phyloP scores from a whole-genome alignment of 192 early-diverging fungal genomes.

The Coemansia sp. region DNA sequence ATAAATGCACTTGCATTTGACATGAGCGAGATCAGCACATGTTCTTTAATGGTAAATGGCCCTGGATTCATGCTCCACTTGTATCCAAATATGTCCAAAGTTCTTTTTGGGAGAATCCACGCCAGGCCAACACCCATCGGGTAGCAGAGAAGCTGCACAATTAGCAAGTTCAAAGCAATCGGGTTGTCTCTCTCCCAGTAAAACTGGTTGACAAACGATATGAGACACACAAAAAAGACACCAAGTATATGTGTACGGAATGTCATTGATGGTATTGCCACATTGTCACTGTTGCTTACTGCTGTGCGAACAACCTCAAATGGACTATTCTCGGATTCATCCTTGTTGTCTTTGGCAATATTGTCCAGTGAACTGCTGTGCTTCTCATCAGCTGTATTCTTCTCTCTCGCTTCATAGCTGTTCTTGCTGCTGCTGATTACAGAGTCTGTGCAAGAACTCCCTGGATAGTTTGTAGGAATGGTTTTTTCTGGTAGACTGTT shows the following conservation, averaged over 20 bases:
- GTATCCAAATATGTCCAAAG: constrained; percentile 57
- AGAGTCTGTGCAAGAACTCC: constrained; percentile 24
- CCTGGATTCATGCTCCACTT: constrained; percentile 72
- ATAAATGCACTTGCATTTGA: constrained; percentile 70
- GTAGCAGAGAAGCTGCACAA: constrained; percentile 75
- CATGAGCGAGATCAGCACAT: constrained; percentile 82
- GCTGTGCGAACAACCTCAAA: constrained; percentile 71
- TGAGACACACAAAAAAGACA: constrained; percentile 62
- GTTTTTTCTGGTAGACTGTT: constrained; percentile 3
- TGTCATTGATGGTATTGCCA: constrained; percentile 66
- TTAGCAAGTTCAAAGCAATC: constrained; percentile 65
- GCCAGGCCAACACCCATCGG: constrained; percentile 72
- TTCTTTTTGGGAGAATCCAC: constrained; percentile 58
- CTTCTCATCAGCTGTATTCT: not conserved
- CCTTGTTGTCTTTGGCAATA: not conserved
- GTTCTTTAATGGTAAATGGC: constrained; percentile 87
- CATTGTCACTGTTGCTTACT: constrained; percentile 67
- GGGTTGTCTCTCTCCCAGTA: constrained; percentile 87
- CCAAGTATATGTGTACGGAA: constrained; percentile 73
- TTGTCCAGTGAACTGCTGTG: constrained; percentile 1
- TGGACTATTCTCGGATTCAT: constrained; percentile 49
- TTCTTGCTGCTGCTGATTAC: constrained; percentile 14
- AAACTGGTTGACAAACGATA: constrained; percentile 77
- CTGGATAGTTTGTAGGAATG: constrained; percentile 10
- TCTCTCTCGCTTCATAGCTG: constrained; percentile 7